phyloP scores from a whole-genome alignment of 768 basidiomycete species.

The Termitomyces sp. region DNA sequence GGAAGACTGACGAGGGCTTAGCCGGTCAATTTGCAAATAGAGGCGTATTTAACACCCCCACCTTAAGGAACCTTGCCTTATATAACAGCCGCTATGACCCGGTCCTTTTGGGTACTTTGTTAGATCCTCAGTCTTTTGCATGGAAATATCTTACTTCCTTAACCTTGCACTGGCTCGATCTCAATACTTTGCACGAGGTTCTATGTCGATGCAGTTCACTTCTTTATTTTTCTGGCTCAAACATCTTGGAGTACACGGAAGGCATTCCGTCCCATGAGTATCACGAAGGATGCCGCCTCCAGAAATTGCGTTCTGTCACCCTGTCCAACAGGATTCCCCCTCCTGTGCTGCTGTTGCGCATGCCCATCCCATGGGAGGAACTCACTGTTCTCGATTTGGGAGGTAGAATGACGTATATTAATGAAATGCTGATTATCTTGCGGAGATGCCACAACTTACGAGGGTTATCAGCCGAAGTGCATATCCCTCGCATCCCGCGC shows the following conservation, averaged over 20 bases:
- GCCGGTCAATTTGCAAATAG: neutral
- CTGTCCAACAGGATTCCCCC: neutral
- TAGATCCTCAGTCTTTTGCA: neutral
- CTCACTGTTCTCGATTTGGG: slow-evolving; percentile 1
- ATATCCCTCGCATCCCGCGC: neutral
- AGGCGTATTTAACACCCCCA: neutral
- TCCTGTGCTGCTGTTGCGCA: neutral
- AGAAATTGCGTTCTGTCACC: neutral
- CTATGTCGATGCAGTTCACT: slow-evolving; percentile 1
- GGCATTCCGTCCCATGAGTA: neutral
- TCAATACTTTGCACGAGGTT: neutral
- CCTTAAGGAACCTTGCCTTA: slow-evolving; percentile 1
- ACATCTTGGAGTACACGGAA: neutral
- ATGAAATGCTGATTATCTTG: neutral
- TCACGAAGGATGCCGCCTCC: neutral
- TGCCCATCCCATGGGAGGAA: slow-evolving; percentile 1
- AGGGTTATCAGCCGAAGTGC: neutral
- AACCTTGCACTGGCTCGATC: neutral
- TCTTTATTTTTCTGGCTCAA: neutral
- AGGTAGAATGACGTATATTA: neutral
- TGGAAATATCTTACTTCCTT: neutral
- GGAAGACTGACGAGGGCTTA: neutral
- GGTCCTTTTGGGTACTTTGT: neutral
- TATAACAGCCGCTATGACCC: neutral
- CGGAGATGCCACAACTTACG: neutral